Base-by-base conservation (phyloP, 2,329 filamentous ascomycete genomes). In the Trichophyton equinum region DNA sequence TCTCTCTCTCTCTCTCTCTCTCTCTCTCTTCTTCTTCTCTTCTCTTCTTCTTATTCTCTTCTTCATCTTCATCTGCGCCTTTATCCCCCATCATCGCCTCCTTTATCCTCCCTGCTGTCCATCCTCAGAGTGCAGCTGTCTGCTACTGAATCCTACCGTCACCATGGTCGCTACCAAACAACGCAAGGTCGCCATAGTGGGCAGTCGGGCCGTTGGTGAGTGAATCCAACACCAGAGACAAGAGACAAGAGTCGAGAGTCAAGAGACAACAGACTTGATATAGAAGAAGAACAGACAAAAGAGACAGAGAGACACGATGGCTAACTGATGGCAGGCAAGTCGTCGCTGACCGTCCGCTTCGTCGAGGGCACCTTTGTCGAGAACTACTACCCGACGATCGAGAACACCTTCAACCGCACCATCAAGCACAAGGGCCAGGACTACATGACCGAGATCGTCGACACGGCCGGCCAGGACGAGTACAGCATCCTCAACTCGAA, bases 301-400 rank as follows among this genome's bases (percentile, higher is more conserved):
- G 40, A 20, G 3, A 22, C 2, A 2, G 25, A 47, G 44, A 53
- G 15, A 5, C 15, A 18, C 4, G 20, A 55, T 30, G 27, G 27
- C 51, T 55, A 13, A 55, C 51, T 9, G 51, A 7, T 36, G 63
- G 62, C 69, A 97, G 94, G 94, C 75, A 99, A 99, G 81, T 96
- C 91, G 22, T 97, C 92, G 60, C 85, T 99, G 66, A 95, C 94
- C 11, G 94, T 97, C 56, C 92, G 92, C 72, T 97, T 94, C 72
- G 92, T 96, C 71, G 94, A 99, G 73, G 91, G 91, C 64, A 91
- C 96, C 77, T 99, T 99, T 72, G 92, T 99, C 71, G 94, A 99
- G 75, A 95, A 89, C 75, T 99, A 99, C 77, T 99, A 99, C 75
- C 94, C 94, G 40, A 99, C 94, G 46, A 97, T 99, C 70, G 94